A percentile compares a stretch with the other conserved stretches of the same genome.
Conservation (phyloP, 805 yeast genomes). For the Ogataea degrootiae region DNA sequence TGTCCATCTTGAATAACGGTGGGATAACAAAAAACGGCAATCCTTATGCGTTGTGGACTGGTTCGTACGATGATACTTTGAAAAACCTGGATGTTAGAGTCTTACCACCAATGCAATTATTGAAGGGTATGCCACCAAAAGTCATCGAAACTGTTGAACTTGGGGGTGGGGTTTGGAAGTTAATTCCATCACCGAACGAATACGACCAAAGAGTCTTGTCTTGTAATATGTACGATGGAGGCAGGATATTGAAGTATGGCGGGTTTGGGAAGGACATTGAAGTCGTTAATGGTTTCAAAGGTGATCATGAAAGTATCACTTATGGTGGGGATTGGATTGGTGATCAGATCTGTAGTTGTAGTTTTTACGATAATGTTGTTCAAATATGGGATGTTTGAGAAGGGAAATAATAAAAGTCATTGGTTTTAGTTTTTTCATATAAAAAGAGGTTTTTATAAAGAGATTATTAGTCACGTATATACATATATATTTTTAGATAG, state of each 20-base stretch:
- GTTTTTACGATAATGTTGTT: slow-evolving; percentile 82
- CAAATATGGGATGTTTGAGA: slow-evolving; percentile 57
- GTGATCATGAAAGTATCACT: slow-evolving; percentile 86
- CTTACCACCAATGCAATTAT: slow-evolving; percentile 35
- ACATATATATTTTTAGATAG: neutral
- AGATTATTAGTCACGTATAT: neutral
- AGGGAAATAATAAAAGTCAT: too few relatives aligned
- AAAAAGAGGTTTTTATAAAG: neutral
- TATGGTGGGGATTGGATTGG: slow-evolving; percentile 92
- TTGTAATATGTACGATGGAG: slow-evolving; percentile 97
- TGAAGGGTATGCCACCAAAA: slow-evolving; percentile 49
- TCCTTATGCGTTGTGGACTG: slow-evolving; percentile 66
- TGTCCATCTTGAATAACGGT: slow-evolving; percentile 58
- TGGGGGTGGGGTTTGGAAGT: slow-evolving; percentile 96
- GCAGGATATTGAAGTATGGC: slow-evolving; percentile 51
- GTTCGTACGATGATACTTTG: slow-evolving; percentile 84
- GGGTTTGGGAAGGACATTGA: slow-evolving; percentile 20
- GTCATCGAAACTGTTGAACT: slow-evolving; percentile 43
- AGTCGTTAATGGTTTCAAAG: slow-evolving; percentile 45
- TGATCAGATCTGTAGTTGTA: slow-evolving; percentile 65
- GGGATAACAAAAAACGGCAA: slow-evolving; percentile 35
- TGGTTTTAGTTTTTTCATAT: too few relatives aligned
- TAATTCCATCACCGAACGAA: slow-evolving; percentile 50
- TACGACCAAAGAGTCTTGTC: slow-evolving; percentile 51
- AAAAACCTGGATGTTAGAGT: slow-evolving; percentile 66